A percentile compares a stretch with the other conserved stretches of the same genome.
Evolutionary conservation across 495 filamentous ascomycete species (phyloP).

Genomic region (Aspergillus wentii): DNA sequence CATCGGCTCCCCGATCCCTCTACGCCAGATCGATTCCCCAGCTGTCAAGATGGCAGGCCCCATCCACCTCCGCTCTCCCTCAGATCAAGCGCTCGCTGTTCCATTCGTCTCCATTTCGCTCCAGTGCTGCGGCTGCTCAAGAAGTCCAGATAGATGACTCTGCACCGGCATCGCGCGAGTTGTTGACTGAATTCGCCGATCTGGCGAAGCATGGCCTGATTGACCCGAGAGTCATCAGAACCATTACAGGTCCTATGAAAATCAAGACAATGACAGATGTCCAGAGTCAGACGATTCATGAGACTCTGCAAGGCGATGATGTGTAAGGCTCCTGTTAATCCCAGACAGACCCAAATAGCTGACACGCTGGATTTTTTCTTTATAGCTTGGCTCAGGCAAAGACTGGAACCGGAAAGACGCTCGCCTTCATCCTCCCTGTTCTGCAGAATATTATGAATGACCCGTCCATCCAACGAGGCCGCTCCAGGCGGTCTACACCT

Average conservation of each 20-base stretch:
- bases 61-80: conserved; percentile 13
- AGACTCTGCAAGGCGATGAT: conserved; percentile 72
- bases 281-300: conserved; percentile 76
- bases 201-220: conserved; percentile 59
- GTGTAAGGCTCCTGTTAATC: conserved; percentile 58
- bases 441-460: conserved; percentile 67
- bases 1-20: conserved; percentile 24
- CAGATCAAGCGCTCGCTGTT: conserved; percentile 23
- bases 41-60: conserved; percentile 25
- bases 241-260: conserved; percentile 68
- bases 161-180: conserved; percentile 15
- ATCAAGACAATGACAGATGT: conserved; percentile 89
- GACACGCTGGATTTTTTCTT: conserved; percentile 13
- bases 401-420: conserved; percentile 84
- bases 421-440: conserved; percentile 75
- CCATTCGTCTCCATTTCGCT: conserved; percentile 24
- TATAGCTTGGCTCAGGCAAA: conserved; percentile 80
- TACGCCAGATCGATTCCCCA: conserved; percentile 23
- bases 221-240: conserved; percentile 56
- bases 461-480: conserved; percentile 40
- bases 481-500: conserved; percentile 14
- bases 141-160: conserved; percentile 12
- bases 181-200: conserved; percentile 65
- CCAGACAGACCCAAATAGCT: not conserved
- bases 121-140: conserved; percentile 18